These are phyloP conservation scores for Ceratocystis colombiana DNA, from an alignment of 2,329 filamentous ascomycete genomes.

Conservation along the genomic window DNA sequence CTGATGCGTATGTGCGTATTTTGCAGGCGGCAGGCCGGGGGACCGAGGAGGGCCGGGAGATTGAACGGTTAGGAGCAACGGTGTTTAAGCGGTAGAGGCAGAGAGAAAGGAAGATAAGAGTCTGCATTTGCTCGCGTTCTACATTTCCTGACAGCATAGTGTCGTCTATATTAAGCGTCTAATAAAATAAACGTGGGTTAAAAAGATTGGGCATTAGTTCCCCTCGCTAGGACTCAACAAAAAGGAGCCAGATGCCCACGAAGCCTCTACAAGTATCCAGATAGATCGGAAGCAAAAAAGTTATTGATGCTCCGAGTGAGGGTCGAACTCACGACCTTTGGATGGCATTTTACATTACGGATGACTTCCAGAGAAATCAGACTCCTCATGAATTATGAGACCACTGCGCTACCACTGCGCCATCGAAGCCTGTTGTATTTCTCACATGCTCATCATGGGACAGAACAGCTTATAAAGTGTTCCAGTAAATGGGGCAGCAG, in stretches of 20 bases:
- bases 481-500: too few species aligned
- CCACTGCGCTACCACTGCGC: constrained; percentile 26
- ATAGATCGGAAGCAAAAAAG: constrained; percentile 14
- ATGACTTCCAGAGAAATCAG: constrained; percentile 23
- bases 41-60: constrained; percentile 59
- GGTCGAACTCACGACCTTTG: constrained; percentile 27
- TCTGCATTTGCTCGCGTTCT: neutral
- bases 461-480: neutral
- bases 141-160: too few species aligned
- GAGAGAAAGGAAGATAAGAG: neutral
- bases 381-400: constrained; percentile 26
- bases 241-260: neutral
- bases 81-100: constrained; percentile 39
- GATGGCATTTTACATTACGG: constrained; percentile 24
- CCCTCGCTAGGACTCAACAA: too few species aligned
- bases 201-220: too few species aligned
- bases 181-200: too few species aligned
- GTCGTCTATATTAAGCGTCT: too few species aligned
- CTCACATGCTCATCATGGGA: neutral
- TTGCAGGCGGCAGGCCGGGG: constrained; percentile 61
- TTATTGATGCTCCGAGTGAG: constrained; percentile 25
- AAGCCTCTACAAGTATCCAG: too few species aligned
- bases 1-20: constrained; percentile 61
- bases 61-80: constrained; percentile 64
- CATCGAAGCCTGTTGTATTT: constrained; percentile 25